A percentile compares a stretch with the other conserved stretches of the same genome.
These are phyloP conservation scores for Pachyrhizus erosus DNA, from an alignment of 306 rosid species.

Conservation along the genomic window DNA sequence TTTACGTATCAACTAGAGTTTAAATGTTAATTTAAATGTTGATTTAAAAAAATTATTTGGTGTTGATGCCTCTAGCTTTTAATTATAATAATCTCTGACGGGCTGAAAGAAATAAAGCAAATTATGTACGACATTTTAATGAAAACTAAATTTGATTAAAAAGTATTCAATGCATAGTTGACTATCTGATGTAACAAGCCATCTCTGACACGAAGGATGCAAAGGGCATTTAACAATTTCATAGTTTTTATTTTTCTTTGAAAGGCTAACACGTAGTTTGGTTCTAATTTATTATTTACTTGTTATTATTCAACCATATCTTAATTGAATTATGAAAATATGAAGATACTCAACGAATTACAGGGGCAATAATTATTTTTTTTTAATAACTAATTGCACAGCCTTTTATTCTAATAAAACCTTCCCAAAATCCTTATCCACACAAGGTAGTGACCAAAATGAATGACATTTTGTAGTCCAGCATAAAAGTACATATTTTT, in stretches of 20 bases:
- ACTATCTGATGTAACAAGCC: slow-evolving; percentile 22
- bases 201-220: slow-evolving; percentile 25
- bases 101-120: not conserved
- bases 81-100: not conserved
- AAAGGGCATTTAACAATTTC: not conserved
- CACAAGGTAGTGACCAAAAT: not conserved
- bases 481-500: not conserved
- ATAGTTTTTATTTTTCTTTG: slow-evolving; percentile 2
- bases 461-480: not conserved
- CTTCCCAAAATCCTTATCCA: too few species aligned
- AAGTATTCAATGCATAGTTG: slow-evolving; percentile 36
- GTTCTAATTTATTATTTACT: not conserved
- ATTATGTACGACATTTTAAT: not conserved
- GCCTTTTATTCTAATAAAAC: too few species aligned
- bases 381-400: too few species aligned
- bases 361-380: too few species aligned
- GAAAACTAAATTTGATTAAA: slow-evolving; percentile 10
- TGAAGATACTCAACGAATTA: too few species aligned
- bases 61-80: not conserved
- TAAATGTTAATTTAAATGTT: not conserved
- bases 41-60: not conserved
- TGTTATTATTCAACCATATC: not conserved
- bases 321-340: not conserved
- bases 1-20: not conserved
- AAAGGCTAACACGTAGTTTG: not conserved